Percentiles rank a stretch among this genome's conserved stretches.
Evolutionary conservation across 345 rosid genomes (phyloP).

Genomic region (Salix suchowensis): DNA sequence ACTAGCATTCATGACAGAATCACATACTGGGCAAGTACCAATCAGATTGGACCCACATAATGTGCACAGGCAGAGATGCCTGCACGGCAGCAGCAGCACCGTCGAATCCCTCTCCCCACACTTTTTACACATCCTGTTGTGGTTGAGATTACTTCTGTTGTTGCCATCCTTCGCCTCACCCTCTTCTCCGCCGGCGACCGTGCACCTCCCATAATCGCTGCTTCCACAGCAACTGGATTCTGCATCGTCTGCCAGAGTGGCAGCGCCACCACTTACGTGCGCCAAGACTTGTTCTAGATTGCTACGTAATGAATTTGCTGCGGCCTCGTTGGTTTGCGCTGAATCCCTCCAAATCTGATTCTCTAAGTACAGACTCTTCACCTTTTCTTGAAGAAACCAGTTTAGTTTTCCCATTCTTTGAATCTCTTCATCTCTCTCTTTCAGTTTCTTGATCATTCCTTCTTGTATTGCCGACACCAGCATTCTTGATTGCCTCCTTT

Average conservation of each 20-base stretch:
- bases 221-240: slow-evolving; percentile 72
- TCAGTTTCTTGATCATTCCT: slow-evolving; percentile 35
- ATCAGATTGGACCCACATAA: slow-evolving; percentile 53
- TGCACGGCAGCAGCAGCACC: slow-evolving; percentile 77
- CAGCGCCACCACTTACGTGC: slow-evolving; percentile 34
- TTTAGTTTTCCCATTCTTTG: slow-evolving; percentile 46
- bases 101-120: slow-evolving; percentile 68
- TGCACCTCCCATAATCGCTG: slow-evolving; percentile 11
- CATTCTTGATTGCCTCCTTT: slow-evolving; percentile 54
- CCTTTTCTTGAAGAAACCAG: slow-evolving; percentile 62
- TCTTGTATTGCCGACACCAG: slow-evolving; percentile 42
- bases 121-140: slow-evolving; percentile 35
- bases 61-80: slow-evolving; percentile 78
- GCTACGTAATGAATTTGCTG: slow-evolving; percentile 51
- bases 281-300: slow-evolving; percentile 60
- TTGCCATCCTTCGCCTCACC: slow-evolving; percentile 13
- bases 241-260: slow-evolving; percentile 36
- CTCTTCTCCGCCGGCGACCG: slow-evolving; percentile 13
- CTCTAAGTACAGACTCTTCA: slow-evolving; percentile 45
- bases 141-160: background rate
- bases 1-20: slow-evolving; percentile 47
- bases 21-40: slow-evolving; percentile 47
- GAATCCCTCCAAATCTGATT: slow-evolving; percentile 63
- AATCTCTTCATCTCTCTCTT: slow-evolving; percentile 67
- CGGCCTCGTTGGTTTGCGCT: slow-evolving; percentile 66